Conservation (phyloP, 371 early-diverging fungal species). For the Mortierella sp. region DNA sequence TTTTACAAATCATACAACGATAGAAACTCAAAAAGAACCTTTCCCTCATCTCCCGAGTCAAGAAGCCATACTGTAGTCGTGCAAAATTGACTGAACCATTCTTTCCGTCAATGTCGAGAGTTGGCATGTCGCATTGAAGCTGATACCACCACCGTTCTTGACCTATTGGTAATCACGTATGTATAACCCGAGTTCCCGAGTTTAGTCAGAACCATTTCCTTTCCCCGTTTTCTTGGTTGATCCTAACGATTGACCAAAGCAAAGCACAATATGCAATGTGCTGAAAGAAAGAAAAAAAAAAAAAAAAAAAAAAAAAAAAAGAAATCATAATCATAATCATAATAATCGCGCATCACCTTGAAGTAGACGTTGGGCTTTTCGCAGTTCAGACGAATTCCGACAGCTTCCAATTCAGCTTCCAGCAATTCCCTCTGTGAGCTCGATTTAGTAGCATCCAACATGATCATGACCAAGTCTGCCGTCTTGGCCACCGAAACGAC, state of each 20-base stretch:
- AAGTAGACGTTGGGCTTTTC: conserved; percentile 94
- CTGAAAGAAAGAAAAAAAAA: too few species aligned
- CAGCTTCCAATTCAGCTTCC: conserved; percentile 98
- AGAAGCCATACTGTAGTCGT: conserved; percentile 84
- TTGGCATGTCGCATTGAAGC: conserved; percentile 92
- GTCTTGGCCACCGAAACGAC: conserved; percentile 96
- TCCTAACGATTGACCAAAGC: not conserved
- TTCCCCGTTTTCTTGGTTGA: not conserved
- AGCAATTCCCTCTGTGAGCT: conserved; percentile 85
- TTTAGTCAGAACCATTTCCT: not conserved
- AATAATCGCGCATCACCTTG: conserved; percentile 78
- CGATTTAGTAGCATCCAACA: conserved; percentile 98
- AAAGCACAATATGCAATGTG: not conserved
- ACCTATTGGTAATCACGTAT: conserved; percentile 59
- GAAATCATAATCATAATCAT: too few species aligned
- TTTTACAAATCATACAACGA: not conserved
- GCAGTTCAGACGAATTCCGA: conserved; percentile 98
- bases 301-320: too few species aligned
- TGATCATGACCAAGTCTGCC: conserved; percentile 97
- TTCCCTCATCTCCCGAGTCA: not conserved
- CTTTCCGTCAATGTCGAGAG: conserved; percentile 91
- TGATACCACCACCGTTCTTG: conserved; percentile 98
- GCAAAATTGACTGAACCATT: conserved; percentile 94
- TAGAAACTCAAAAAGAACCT: not conserved
- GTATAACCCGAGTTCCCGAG: conserved; percentile 1